phyloP scores from a whole-genome alignment of 176 grass and related monocot genomes.

The Aegilops tauschii region DNA sequence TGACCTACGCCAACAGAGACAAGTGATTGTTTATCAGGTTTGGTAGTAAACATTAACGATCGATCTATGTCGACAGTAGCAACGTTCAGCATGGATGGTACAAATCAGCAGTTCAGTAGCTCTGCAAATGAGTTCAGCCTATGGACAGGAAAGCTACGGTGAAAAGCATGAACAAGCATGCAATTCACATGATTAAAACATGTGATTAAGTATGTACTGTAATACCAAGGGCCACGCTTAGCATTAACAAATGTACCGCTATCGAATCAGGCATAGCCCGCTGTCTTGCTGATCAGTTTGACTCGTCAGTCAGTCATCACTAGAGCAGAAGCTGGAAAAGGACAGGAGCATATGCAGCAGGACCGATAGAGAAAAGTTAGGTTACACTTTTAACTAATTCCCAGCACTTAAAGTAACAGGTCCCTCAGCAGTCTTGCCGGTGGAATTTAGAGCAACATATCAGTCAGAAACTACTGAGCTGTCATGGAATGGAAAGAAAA shows the following conservation, averaged over 20 bases:
- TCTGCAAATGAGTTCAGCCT: neutral
- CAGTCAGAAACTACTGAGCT: neutral
- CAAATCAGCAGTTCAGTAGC: neutral
- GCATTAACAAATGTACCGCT: neutral
- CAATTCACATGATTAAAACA: slow-evolving; percentile 31
- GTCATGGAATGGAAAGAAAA: neutral
- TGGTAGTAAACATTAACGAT: neutral
- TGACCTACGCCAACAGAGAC: neutral
- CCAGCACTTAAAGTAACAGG: slow-evolving; percentile 24
- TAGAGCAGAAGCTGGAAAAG: neutral
- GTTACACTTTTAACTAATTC: slow-evolving; percentile 23
- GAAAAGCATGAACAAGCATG: slow-evolving; percentile 2
- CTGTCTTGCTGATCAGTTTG: neutral
- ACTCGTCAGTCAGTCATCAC: neutral
- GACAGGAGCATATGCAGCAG: slow-evolving; percentile 4
- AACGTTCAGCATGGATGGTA: neutral
- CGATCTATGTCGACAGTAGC: neutral
- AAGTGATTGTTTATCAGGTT: accelerated
- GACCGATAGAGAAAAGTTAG: neutral
- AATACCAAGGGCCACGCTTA: slow-evolving; percentile 31
- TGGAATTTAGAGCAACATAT: neutral
- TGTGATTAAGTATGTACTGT: neutral
- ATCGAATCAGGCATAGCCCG: neutral
- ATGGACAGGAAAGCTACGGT: neutral
- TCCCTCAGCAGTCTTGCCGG: neutral